These are phyloP conservation scores for Flaveria trinervia DNA, from an alignment of 129 eudicot genomes.

Conservation along the genomic window DNA sequence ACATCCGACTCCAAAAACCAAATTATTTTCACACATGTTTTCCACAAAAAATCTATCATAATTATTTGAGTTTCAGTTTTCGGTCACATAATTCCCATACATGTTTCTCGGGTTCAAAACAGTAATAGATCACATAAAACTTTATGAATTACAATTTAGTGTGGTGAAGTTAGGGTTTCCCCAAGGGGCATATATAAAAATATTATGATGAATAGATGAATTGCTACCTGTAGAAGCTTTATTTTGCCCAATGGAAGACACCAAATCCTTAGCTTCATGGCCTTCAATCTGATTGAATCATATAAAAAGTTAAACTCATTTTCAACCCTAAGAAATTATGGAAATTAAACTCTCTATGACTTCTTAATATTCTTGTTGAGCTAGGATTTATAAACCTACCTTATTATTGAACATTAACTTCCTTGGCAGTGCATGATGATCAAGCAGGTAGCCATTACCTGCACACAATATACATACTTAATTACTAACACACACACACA, in stretches of 20 bases:
- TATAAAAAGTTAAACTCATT: neutral
- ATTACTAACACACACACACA: neutral
- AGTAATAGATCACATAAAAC: neutral
- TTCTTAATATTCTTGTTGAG: neutral
- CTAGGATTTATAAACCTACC: slow-evolving; percentile 7
- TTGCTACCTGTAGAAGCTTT: slow-evolving; percentile 30
- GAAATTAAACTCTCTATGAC: neutral
- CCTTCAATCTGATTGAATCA: slow-evolving; percentile 26
- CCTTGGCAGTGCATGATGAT: slow-evolving; percentile 32
- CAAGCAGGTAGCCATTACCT: slow-evolving; percentile 23
- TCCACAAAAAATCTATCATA: neutral
- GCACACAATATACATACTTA: neutral
- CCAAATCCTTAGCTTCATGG: slow-evolving; percentile 14
- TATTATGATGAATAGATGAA: neutral
- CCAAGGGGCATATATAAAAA: neutral
- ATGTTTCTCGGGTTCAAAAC: neutral
- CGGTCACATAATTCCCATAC: neutral
- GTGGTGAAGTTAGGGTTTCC: slow-evolving; percentile 5
- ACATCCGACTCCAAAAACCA: neutral
- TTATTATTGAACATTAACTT: slow-evolving; percentile 26
- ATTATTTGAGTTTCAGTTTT: neutral
- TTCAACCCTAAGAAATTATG: neutral
- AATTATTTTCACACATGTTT: no score
- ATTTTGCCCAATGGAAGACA: slow-evolving; percentile 9
- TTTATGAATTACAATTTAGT: neutral